Conservation (phyloP, 2,329 filamentous ascomycete species). For the Aspergillus persii region DNA sequence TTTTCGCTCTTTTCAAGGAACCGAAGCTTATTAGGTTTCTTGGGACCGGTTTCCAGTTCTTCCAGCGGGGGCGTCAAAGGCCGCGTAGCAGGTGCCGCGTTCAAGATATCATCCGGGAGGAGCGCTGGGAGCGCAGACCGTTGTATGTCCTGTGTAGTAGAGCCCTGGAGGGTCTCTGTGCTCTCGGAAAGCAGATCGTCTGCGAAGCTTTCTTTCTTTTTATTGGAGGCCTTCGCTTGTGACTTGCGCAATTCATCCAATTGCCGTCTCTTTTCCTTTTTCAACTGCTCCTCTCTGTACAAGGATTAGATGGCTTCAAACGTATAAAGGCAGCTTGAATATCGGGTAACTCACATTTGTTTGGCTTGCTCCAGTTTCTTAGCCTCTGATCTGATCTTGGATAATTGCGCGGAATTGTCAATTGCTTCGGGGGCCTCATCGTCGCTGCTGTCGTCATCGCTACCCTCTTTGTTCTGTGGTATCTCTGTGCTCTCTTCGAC, state of each 20-base stretch:
- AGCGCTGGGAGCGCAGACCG: constrained; percentile 47
- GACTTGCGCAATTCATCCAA: constrained; percentile 39
- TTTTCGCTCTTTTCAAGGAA: constrained; percentile 51
- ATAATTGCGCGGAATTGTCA: constrained; percentile 39
- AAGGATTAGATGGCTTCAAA: constrained; percentile 19
- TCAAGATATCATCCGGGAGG: constrained; percentile 52
- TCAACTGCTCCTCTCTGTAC: constrained; percentile 37
- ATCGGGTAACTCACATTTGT: constrained; percentile 32
- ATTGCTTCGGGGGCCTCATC: constrained; percentile 45
- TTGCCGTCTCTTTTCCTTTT: constrained; percentile 41
- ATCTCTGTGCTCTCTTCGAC: constrained; percentile 20
- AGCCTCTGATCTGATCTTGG: constrained; percentile 38
- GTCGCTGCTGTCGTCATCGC: constrained; percentile 25
- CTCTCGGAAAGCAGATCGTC: constrained; percentile 43
- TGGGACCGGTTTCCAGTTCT: constrained; percentile 19
- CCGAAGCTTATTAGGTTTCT: constrained; percentile 45
- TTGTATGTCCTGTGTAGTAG: constrained; percentile 35
- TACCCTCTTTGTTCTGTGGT: constrained; percentile 30
- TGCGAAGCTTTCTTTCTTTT: constrained; percentile 26
- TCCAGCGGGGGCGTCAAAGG: constrained; percentile 47
- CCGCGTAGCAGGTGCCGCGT: constrained; percentile 43
- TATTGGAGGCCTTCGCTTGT: constrained; percentile 35
- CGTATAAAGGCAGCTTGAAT: neutral
- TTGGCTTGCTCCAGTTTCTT: constrained; percentile 38
- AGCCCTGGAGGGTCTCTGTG: constrained; percentile 41